A percentile compares a stretch with the other conserved stretches of the same genome.
phyloP scores from a whole-genome alignment of 1,139 yeast genomes.

The Kodamaea suecica region DNA sequence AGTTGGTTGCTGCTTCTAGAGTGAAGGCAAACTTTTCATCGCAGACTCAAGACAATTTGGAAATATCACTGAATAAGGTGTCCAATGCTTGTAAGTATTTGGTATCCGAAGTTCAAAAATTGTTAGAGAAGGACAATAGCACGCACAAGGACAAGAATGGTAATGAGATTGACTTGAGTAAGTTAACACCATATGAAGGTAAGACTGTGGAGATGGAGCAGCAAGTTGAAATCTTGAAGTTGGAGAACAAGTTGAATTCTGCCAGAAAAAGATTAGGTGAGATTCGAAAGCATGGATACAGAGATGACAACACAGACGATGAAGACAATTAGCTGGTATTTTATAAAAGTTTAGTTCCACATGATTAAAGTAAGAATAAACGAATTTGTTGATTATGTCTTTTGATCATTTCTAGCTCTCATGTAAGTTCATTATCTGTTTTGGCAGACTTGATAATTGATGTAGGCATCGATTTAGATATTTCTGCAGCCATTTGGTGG shows the following conservation, averaged over 20 bases:
- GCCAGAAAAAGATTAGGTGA: conserved; percentile 86
- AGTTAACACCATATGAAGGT: conserved; percentile 74
- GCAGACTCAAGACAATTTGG: conserved; percentile 72
- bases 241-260: conserved; percentile 66
- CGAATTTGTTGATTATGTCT: background rate
- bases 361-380: no score
- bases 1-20: conserved; percentile 87
- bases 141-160: conserved; percentile 20
- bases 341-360: no score
- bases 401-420: background rate
- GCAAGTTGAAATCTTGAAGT: conserved; percentile 82
- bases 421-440: no score
- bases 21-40: conserved; percentile 80
- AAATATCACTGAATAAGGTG: conserved; percentile 65
- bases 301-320: conserved; percentile 37
- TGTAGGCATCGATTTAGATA: no score
- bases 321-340: background rate
- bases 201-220: conserved; percentile 91
- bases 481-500: no score
- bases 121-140: conserved; percentile 38
- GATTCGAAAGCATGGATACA: conserved; percentile 72
- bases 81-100: conserved; percentile 71
- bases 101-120: conserved; percentile 66
- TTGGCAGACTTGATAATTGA: no score
- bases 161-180: conserved; percentile 62